Evolutionary conservation across 192 early-diverging fungal species (phyloP).

Genomic region (Podila clonocystis): DNA sequence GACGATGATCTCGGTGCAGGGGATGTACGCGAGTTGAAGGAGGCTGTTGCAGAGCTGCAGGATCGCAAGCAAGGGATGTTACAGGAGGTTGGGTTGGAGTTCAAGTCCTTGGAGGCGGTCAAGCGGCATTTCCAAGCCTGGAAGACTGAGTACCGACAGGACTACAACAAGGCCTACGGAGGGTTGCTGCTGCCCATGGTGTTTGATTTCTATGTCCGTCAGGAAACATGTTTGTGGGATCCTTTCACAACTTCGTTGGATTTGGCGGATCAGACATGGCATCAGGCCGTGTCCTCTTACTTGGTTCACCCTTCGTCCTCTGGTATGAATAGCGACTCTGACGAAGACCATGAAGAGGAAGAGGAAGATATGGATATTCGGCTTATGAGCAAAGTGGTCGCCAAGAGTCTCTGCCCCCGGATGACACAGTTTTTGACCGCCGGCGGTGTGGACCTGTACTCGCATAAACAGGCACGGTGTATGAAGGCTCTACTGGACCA

Average conservation of each 20-base stretch:
- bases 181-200: slow-evolving; percentile 61
- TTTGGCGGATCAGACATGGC: slow-evolving; percentile 35
- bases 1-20: slow-evolving; percentile 58
- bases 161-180: slow-evolving; percentile 68
- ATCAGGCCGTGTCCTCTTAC: slow-evolving; percentile 24
- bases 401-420: slow-evolving; percentile 43
- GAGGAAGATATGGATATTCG: slow-evolving; percentile 43
- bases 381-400: slow-evolving; percentile 40
- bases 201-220: slow-evolving; percentile 67
- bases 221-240: slow-evolving; percentile 62
- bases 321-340: slow-evolving; percentile 28
- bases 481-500: slow-evolving; percentile 39
- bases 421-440: slow-evolving; percentile 27
- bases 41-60: slow-evolving; percentile 42
- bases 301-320: slow-evolving; percentile 11
- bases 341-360: slow-evolving; percentile 32
- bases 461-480: slow-evolving; percentile 28
- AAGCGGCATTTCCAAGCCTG: slow-evolving; percentile 61
- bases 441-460: slow-evolving; percentile 43
- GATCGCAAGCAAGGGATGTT: slow-evolving; percentile 32
- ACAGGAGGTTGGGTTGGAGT: slow-evolving; percentile 61
- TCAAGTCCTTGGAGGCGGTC: slow-evolving; percentile 52
- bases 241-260: slow-evolving; percentile 52
- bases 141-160: slow-evolving; percentile 60
- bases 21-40: slow-evolving; percentile 34